Evolutionary conservation across 495 filamentous ascomycete species (phyloP).

Genomic region (Aspergillus nidulans): DNA sequence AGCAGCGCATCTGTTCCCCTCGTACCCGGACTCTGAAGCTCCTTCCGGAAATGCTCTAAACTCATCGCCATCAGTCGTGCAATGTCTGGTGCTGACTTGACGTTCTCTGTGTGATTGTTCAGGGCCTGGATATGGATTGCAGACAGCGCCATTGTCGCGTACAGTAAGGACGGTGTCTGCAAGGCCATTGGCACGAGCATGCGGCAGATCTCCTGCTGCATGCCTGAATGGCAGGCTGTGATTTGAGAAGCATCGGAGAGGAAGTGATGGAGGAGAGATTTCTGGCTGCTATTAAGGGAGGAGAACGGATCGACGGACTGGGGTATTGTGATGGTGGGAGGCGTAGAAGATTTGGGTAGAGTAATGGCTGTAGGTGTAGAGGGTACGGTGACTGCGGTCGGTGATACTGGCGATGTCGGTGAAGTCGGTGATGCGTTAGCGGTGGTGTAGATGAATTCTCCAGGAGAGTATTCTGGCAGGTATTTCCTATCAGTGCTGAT

Average conservation of each 20-base stretch:
- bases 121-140: conserved; percentile 44
- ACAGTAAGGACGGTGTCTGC: conserved; percentile 42
- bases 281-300: conserved; percentile 36
- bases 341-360: conserved; percentile 29
- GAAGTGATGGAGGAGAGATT: conserved; percentile 41
- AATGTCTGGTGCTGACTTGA: conserved; percentile 43
- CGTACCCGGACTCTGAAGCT: conserved; percentile 34
- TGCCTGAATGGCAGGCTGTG: conserved; percentile 41
- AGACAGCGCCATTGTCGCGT: conserved; percentile 45
- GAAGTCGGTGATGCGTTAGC: conserved; percentile 16
- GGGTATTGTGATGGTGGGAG: conserved; percentile 26
- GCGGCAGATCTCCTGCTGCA: conserved; percentile 44
- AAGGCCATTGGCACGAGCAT: conserved; percentile 47
- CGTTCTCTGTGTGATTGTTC: conserved; percentile 39
- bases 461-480: conserved; percentile 41
- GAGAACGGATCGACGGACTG: conserved; percentile 40
- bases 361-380: conserved; percentile 22
- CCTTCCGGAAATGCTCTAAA: conserved; percentile 42
- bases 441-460: conserved; percentile 45
- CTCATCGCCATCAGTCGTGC: conserved; percentile 42
- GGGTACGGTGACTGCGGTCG: not conserved
- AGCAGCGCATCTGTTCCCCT: conserved; percentile 40
- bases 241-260: conserved; percentile 45
- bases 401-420: not conserved
- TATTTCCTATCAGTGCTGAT: not conserved